Base-by-base conservation (phyloP, 2,329 filamentous ascomycete genomes). In the Penicillium occitanis region DNA sequence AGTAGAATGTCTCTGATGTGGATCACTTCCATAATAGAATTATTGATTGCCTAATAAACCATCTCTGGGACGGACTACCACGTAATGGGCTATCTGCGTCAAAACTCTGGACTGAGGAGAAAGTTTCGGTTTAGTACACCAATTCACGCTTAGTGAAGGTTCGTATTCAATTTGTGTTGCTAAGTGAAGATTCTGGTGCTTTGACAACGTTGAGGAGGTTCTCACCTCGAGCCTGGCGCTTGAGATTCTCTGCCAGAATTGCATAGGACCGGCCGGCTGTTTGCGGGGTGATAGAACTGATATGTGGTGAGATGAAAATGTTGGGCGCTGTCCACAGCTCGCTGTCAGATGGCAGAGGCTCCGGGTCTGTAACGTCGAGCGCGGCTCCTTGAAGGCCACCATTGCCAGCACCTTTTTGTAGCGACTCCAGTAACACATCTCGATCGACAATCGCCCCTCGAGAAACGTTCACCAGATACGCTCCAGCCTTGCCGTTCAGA, bases 331-430 rank as follows among this genome's bases (percentile, higher is more conserved):
- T 84, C 90, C 90, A 94, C 59, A 94, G 78, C 68, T 86, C 83
- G 73, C 91, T 87, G 5, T 89, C 86, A 2, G 82, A 77, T 0
- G 90, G 90, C 68, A 94, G 75, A 0, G 91, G 91, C 75, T 94
- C 91, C 0, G 91, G 91, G 67, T 93, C 90, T 1, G 91, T 90
- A 0, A 94, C 91, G 73, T 93, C 91, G 46, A 94, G 77, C 1
- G 90, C 90, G 0, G 91, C 91, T 30, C 91, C 91, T 2, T 81
- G 76, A 35, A 91, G 72, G 1, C 83, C 81, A 0, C 83, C 84
- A 0, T 70, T 70, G 10, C 50, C 13, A 28, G 25, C 10, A 33
- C 50, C 22, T 5, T 55, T 55, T 57, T 86, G 78, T 13, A 93
- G 78, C 0, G 90, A 88, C 2, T 80, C 79, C 19, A 92, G 83